Evolutionary conservation across 1,284 basidiomycete genomes (phyloP), one percentile per base, ranked within the genome.

Genomic region (Cryptococcus sp.): DNA sequence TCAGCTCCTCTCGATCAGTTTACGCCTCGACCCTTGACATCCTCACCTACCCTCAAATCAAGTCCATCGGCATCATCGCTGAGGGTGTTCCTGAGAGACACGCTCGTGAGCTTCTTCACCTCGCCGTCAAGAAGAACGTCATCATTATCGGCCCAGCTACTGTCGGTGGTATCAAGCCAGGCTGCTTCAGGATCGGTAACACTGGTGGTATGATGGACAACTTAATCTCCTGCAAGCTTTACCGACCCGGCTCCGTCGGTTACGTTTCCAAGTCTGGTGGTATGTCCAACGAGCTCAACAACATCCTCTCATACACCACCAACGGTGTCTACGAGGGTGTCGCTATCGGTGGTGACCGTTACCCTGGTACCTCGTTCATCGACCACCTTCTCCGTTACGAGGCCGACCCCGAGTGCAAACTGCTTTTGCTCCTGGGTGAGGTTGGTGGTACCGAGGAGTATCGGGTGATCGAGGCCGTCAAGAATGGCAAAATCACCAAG

Each of bases 131-230:
- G 77, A 93, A 91, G 82, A 85, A 85, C 50, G 92, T 98, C 58
- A 85, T 96, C 75, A 95, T 99, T 82, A 93, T 99, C 66, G 95
- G 96, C 51, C 95, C 96, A 60, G 96, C 95, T 50, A 99, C 96
- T 51, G 95, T 98, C 61, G 95, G 95, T 82, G 96, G 96, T 73
- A 97, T 99, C 85, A 99, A 99, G 85, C 94, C 95, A 62, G 96
- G 96, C 56, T 98, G 95, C 84, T 98, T 98, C 90, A 87, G 94
- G 80, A 98, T 98, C 75, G 95, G 95, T 72, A 99, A 98, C 87
- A 95, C 92, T 65, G 95, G 95, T 84, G 94, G 90, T 78, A 98
- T 98, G 95, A 98, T 98, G 93, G 96, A 99, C 84, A 99, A 98
- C 84, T 95, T 98, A 82, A 93, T 98, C 73, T 83, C 94, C 16